Percentiles rank a stretch among this genome's conserved stretches.
phyloP scores from a whole-genome alignment of 2,329 filamentous ascomycete genomes.

The Rhynchosporium secalis region DNA sequence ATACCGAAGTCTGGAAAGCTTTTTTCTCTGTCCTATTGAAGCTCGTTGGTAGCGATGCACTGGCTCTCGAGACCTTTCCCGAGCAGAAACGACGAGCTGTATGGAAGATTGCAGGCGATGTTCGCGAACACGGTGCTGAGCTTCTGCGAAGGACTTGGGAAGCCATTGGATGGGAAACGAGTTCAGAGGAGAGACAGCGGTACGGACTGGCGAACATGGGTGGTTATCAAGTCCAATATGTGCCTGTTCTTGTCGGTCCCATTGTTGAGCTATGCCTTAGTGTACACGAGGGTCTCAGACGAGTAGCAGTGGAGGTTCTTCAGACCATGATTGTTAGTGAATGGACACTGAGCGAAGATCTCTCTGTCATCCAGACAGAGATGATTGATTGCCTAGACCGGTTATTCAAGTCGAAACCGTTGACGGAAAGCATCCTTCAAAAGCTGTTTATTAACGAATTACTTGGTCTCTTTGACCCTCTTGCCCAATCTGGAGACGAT shows the following conservation, averaged over 20 bases:
- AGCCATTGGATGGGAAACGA: slow-evolving; percentile 94
- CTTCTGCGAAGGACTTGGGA: slow-evolving; percentile 87
- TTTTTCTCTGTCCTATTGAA: slow-evolving; percentile 90
- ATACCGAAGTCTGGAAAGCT: slow-evolving; percentile 89
- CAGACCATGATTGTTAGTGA: slow-evolving; percentile 99
- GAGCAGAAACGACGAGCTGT: slow-evolving; percentile 95
- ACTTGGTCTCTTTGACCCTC: slow-evolving; percentile 73
- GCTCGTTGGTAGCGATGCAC: slow-evolving; percentile 82
- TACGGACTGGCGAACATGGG: slow-evolving; percentile 85
- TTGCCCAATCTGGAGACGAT: slow-evolving; percentile 67
- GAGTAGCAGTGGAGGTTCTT: slow-evolving; percentile 87
- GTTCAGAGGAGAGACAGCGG: slow-evolving; percentile 70
- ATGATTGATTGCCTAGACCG: slow-evolving; percentile 92
- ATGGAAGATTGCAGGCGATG: slow-evolving; percentile 98
- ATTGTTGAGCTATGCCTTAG: slow-evolving; percentile 94
- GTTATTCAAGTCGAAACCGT: slow-evolving; percentile 83
- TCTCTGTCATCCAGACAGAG: slow-evolving; percentile 89
- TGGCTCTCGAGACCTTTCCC: slow-evolving; percentile 92
- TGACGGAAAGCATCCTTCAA: slow-evolving; percentile 86
- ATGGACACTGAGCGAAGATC: slow-evolving; percentile 91
- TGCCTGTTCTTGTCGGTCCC: slow-evolving; percentile 84
- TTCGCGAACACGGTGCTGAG: slow-evolving; percentile 86
- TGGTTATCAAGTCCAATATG: slow-evolving; percentile 97
- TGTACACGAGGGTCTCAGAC: slow-evolving; percentile 86
- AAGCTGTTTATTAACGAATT: slow-evolving; percentile 91